phyloP scores from a whole-genome alignment of 805 yeast genomes.

The Pichia californica region DNA sequence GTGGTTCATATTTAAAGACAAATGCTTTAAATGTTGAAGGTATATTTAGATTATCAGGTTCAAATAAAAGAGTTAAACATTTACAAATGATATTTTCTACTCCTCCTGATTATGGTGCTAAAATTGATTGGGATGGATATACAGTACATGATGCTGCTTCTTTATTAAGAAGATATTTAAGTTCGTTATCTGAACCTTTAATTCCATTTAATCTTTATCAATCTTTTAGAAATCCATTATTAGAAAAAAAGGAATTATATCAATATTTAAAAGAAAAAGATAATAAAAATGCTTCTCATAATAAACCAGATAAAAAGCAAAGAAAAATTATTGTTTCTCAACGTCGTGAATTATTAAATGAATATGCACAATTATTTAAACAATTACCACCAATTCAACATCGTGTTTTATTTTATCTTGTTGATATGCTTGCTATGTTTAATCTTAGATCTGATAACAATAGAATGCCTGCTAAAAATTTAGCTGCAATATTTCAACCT shows the following conservation, averaged over 20 bases:
- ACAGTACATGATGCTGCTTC: constrained; percentile 97
- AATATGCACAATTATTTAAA: constrained; percentile 63
- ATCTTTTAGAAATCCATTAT: constrained; percentile 69
- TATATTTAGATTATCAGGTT: constrained; percentile 88
- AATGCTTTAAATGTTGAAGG: constrained; percentile 81
- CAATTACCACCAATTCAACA: constrained; percentile 70
- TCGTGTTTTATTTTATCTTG: constrained; percentile 76
- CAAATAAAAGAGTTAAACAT: constrained; percentile 80
- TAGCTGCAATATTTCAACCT: constrained; percentile 96
- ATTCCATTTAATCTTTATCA: constrained; percentile 76
- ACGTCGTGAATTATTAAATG: constrained; percentile 60
- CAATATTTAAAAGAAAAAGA: constrained; percentile 57
- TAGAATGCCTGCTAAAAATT: constrained; percentile 85
- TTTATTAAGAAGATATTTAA: constrained; percentile 75
- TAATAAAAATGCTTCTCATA: constrained; percentile 13
- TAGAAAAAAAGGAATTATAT: constrained; percentile 56
- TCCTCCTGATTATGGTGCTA: constrained; percentile 87
- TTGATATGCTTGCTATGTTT: constrained; percentile 82
- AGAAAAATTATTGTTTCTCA: constrained; percentile 36
- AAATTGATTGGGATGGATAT: constrained; percentile 85
- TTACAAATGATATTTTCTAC: constrained; percentile 76
- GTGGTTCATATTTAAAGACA: constrained; percentile 79
- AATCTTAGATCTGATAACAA: constrained; percentile 71
- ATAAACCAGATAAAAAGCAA: constrained; percentile 11
- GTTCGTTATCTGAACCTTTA: constrained; percentile 86